phyloP scores from a whole-genome alignment of 768 basidiomycete genomes.

The Tulasnella sp. region DNA sequence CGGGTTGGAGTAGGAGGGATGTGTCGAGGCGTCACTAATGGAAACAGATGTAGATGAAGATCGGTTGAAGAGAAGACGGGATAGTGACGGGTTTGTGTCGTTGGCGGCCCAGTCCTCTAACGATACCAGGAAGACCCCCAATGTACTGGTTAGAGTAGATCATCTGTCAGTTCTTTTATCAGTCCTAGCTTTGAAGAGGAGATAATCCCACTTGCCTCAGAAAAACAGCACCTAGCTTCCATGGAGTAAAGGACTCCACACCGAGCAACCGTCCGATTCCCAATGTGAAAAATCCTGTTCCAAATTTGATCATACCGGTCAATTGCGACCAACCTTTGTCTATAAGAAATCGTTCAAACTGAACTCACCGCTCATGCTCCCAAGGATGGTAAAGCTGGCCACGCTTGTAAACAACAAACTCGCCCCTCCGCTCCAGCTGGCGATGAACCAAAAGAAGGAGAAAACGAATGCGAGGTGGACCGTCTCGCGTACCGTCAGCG shows the following conservation, averaged over 20 bases:
- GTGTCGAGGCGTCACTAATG: slow-evolving; percentile 2
- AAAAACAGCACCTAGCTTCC: slow-evolving; percentile 67
- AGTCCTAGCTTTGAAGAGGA: background rate
- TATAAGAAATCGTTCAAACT: background rate
- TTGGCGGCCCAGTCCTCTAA: slow-evolving; percentile 3
- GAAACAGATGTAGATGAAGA: slow-evolving; percentile 16
- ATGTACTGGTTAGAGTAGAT: slow-evolving; percentile 1
- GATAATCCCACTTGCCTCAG: slow-evolving; percentile 47
- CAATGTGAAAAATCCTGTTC: slow-evolving; percentile 83
- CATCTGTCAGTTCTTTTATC: background rate
- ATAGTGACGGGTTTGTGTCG: slow-evolving; percentile 14
- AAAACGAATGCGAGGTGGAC: slow-evolving; percentile 66
- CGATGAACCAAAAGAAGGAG: slow-evolving; percentile 85
- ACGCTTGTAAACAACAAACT: slow-evolving; percentile 81
- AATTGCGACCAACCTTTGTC: no score
- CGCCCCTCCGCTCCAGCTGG: slow-evolving; percentile 85
- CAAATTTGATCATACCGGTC: background rate
- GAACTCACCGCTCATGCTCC: slow-evolving; percentile 72
- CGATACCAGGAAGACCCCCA: slow-evolving; percentile 18
- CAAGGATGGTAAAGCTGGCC: slow-evolving; percentile 84
- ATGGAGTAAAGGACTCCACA: slow-evolving; percentile 62
- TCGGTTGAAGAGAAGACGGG: slow-evolving; percentile 14
- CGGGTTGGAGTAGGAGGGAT: slow-evolving; percentile 24
- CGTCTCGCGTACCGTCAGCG: slow-evolving; percentile 58
- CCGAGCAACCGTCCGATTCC: slow-evolving; percentile 68